Evolutionary conservation across 2,329 filamentous ascomycete species (phyloP).

Genomic region (Alternaria conjuncta): DNA sequence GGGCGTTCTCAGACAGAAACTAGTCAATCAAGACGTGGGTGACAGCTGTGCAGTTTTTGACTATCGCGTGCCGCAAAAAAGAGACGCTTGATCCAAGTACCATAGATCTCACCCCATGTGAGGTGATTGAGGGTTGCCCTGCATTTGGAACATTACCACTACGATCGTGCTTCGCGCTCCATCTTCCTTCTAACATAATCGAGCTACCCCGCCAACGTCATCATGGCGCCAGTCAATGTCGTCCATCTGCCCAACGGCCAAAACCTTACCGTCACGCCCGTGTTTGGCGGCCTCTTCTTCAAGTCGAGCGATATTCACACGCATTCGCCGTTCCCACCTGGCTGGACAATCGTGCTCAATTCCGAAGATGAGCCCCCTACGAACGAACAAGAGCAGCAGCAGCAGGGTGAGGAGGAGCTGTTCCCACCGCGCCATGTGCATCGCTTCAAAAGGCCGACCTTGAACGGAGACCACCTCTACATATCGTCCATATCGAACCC

Average conservation of each 20-base stretch:
- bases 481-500: constrained; percentile 92
- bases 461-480: constrained; percentile 81
- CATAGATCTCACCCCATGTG: constrained; percentile 25
- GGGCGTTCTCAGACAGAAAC: constrained; percentile 18
- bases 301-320: constrained; percentile 77
- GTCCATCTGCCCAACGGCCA: constrained; percentile 88
- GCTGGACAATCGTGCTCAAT: constrained; percentile 89
- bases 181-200: constrained; percentile 3
- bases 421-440: constrained; percentile 57
- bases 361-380: constrained; percentile 59
- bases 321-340: constrained; percentile 74
- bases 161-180: background rate
- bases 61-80: constrained; percentile 20
- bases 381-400: constrained; percentile 37
- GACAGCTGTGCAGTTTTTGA: constrained; percentile 24
- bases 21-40: constrained; percentile 8
- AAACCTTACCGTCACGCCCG: constrained; percentile 77
- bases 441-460: constrained; percentile 75
- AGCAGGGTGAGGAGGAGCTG: constrained; percentile 40
- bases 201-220: constrained; percentile 36
- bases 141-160: constrained; percentile 2
- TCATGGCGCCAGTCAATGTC: constrained; percentile 53
- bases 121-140: constrained; percentile 18
- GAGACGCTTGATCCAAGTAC: background rate
- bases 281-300: constrained; percentile 92